Conservation (phyloP, 2,329 filamentous ascomycete species). For the Aspergillus ibericus region DNA sequence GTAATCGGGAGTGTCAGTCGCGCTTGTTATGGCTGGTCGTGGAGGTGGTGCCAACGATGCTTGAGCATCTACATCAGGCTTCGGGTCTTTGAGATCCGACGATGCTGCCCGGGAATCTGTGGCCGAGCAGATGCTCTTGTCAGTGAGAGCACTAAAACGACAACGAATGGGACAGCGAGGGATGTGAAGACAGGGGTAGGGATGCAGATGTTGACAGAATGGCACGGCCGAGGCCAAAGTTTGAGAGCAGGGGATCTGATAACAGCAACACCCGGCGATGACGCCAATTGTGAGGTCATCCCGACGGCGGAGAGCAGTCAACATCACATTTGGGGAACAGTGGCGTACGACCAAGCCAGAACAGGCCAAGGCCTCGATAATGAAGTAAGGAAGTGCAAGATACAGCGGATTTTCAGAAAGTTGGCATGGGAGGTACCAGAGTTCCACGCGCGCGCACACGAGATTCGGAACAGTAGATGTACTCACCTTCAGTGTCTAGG, state of each 20-base stretch:
- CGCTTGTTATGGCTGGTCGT: slow-evolving; percentile 54
- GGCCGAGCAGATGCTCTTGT: slow-evolving; percentile 14
- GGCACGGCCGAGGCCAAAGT: slow-evolving; percentile 6
- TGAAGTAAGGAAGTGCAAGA: slow-evolving; percentile 16
- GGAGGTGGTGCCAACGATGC: slow-evolving; percentile 71
- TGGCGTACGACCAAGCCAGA: slow-evolving; percentile 36
- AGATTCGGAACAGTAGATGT: slow-evolving; percentile 13
- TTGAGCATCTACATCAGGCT: slow-evolving; percentile 56
- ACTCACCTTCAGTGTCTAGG: slow-evolving; percentile 44
- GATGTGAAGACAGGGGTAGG: not conserved
- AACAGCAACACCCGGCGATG: slow-evolving; percentile 32
- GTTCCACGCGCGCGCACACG: slow-evolving; percentile 10
- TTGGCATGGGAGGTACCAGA: slow-evolving; percentile 6
- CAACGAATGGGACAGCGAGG: slow-evolving; percentile 6
- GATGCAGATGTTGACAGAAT: slow-evolving; percentile 13
- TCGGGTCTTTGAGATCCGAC: slow-evolving; percentile 36
- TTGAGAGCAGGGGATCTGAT: slow-evolving; percentile 15
- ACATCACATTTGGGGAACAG: slow-evolving; percentile 26
- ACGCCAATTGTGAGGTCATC: slow-evolving; percentile 41
- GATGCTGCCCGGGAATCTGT: slow-evolving; percentile 34
- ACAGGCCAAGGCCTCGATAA: slow-evolving; percentile 18
- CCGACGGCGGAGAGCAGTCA: slow-evolving; percentile 30
- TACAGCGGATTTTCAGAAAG: slow-evolving; percentile 6
- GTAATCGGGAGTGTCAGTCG: slow-evolving; percentile 65
- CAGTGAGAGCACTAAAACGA: slow-evolving; percentile 20